Evolutionary conservation across 495 filamentous ascomycete species (phyloP).

Genomic region (Hypoxylon intermedium): DNA sequence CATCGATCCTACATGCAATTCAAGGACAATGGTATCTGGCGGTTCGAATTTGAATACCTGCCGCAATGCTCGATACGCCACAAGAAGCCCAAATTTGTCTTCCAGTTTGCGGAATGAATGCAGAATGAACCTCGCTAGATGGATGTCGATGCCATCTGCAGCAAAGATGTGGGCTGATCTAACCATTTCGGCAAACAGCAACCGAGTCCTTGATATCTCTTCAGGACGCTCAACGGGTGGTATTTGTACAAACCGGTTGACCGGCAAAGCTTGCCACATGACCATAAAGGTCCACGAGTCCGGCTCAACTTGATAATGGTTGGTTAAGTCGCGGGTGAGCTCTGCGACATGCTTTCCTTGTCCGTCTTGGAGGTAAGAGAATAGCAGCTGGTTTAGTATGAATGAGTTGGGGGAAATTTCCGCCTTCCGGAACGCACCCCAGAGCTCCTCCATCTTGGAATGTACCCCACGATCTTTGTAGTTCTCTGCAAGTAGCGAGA

Average conservation of each 20-base stretch:
- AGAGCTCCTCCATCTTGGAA: slow-evolving; percentile 62
- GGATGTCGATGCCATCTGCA: slow-evolving; percentile 38
- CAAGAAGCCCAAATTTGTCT: slow-evolving; percentile 62
- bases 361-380: slow-evolving; percentile 62
- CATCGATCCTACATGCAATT: slow-evolving; percentile 47
- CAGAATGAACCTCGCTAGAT: slow-evolving; percentile 52
- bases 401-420: slow-evolving; percentile 70
- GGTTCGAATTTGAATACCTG: slow-evolving; percentile 60
- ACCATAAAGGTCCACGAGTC: slow-evolving; percentile 74
- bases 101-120: slow-evolving; percentile 54
- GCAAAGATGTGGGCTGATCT: slow-evolving; percentile 46
- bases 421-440: slow-evolving; percentile 61
- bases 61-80: slow-evolving; percentile 64
- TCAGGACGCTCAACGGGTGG: slow-evolving; percentile 49
- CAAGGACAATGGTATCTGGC: slow-evolving; percentile 49
- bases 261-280: slow-evolving; percentile 63
- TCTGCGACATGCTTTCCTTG: slow-evolving; percentile 59
- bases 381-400: slow-evolving; percentile 78
- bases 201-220: slow-evolving; percentile 59
- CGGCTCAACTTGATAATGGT: slow-evolving; percentile 54
- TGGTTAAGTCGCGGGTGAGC: slow-evolving; percentile 58
- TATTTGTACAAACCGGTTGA: slow-evolving; percentile 53
- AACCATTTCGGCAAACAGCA: slow-evolving; percentile 69
- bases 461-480: slow-evolving; percentile 68
- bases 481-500: slow-evolving; percentile 74